phyloP scores from a whole-genome alignment of 768 basidiomycete species.

The Podaxis rugospora region DNA sequence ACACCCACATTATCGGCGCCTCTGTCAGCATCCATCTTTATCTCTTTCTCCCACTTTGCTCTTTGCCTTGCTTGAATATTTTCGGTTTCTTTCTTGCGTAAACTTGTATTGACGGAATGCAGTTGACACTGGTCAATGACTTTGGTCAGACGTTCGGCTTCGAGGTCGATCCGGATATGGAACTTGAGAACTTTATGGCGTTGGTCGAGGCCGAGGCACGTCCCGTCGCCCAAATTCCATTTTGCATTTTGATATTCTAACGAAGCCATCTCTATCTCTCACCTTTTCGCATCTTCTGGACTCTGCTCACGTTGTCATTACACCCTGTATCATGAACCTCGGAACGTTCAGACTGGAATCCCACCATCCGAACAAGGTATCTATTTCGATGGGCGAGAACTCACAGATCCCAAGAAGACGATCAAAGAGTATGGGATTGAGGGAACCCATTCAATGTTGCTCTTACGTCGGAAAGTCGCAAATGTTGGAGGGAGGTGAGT shows the following conservation, averaged over 20 bases:
- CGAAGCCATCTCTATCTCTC: not conserved
- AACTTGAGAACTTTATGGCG: constrained; percentile 89
- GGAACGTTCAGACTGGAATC: constrained; percentile 61
- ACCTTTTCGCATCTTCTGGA: not conserved
- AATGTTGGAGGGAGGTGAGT: constrained; percentile 38
- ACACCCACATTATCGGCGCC: not conserved
- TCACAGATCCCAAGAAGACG: constrained; percentile 62
- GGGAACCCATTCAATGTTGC: constrained; percentile 52
- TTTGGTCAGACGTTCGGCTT: constrained; percentile 58
- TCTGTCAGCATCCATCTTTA: not conserved
- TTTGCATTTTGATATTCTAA: no score
- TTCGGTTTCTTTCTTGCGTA: constrained; percentile 8
- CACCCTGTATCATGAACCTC: not conserved
- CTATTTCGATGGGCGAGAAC: constrained; percentile 59
- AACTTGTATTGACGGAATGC: constrained; percentile 36
- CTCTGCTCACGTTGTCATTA: not conserved
- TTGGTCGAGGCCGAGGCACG: constrained; percentile 93
- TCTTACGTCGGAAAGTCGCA: constrained; percentile 59
- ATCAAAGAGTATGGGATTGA: constrained; percentile 44
- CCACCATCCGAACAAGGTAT: constrained; percentile 71
- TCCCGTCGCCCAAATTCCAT: not conserved
- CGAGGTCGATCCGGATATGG: constrained; percentile 89
- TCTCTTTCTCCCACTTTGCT: constrained; percentile 8
- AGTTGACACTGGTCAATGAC: constrained; percentile 70
- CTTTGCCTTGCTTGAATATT: not conserved